A percentile compares a stretch with the other conserved stretches of the same genome.
These are phyloP conservation scores for Eucalyptus fibrosa DNA, from an alignment of 345 rosid species.

Conservation along the genomic window DNA sequence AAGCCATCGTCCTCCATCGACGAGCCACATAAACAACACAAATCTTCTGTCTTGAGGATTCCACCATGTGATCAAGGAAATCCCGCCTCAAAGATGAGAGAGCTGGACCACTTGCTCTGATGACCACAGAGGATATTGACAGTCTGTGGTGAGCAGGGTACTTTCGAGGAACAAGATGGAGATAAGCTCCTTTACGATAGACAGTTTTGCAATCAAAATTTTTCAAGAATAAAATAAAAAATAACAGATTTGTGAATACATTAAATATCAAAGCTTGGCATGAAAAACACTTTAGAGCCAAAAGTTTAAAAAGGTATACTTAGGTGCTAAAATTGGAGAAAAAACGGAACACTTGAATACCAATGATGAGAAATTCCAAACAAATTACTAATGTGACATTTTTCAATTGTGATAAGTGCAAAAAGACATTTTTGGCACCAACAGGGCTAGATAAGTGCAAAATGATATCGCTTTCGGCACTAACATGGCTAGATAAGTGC, in stretches of 20 bases:
- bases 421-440: too few species aligned
- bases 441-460: too few species aligned
- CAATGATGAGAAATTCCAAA: rapidly evolving
- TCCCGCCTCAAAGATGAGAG: background rate
- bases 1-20: background rate
- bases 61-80: background rate
- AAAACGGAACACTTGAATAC: too few species aligned
- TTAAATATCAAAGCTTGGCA: rapidly evolving
- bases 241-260: too few species aligned
- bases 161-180: background rate
- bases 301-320: too few species aligned
- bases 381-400: too few species aligned
- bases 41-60: background rate
- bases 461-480: too few species aligned
- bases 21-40: too few species aligned
- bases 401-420: too few species aligned
- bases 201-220: background rate
- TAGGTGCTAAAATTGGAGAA: too few species aligned
- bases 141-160: background rate
- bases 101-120: background rate
- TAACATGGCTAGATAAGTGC: rapidly evolving
- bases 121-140: background rate
- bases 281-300: rapidly evolving
- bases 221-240: background rate
- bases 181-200: background rate